phyloP scores from a whole-genome alignment of 2,329 filamentous ascomycete species.

The Venturia oleaginea region DNA sequence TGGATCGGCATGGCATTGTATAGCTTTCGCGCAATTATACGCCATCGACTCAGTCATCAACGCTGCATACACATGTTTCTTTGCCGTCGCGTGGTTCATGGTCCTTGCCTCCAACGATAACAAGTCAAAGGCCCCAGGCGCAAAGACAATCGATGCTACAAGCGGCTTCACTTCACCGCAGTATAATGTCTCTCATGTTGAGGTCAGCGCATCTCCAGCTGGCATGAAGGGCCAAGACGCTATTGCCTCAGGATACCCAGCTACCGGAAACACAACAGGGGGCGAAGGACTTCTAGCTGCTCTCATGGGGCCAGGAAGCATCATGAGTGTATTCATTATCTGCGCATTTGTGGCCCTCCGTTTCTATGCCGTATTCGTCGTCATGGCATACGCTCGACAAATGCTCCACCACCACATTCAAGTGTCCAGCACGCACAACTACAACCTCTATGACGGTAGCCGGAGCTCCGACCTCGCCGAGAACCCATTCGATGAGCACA shows the following conservation, averaged over 20 bases:
- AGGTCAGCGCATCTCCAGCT: slow-evolving; percentile 42
- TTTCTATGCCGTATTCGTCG: slow-evolving; percentile 73
- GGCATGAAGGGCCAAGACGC: slow-evolving; percentile 44
- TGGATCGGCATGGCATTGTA: slow-evolving; percentile 67
- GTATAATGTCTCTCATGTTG: slow-evolving; percentile 50
- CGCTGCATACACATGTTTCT: slow-evolving; percentile 69
- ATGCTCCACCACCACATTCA: slow-evolving; percentile 62
- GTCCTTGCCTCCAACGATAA: slow-evolving; percentile 51
- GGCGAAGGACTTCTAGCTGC: slow-evolving; percentile 20
- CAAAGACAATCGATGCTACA: slow-evolving; percentile 49
- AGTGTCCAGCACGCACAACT: slow-evolving; percentile 31
- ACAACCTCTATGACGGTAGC: slow-evolving; percentile 18
- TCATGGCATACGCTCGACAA: slow-evolving; percentile 73
- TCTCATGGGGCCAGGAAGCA: slow-evolving; percentile 2
- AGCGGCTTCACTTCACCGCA: slow-evolving; percentile 57
- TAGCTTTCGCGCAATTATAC: slow-evolving; percentile 79
- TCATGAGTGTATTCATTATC: slow-evolving; percentile 69
- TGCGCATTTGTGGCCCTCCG: slow-evolving; percentile 64
- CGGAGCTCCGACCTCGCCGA: slow-evolving; percentile 43
- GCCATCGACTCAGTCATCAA: slow-evolving; percentile 75
- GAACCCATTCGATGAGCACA: slow-evolving; percentile 60
- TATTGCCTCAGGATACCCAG: slow-evolving; percentile 34
- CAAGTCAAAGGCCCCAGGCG: slow-evolving; percentile 38
- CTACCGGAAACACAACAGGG: slow-evolving; percentile 13
- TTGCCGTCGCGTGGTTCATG: slow-evolving; percentile 80